Percentiles rank a stretch among this genome's conserved stretches.
Conservation (phyloP, 2,329 filamentous ascomycete species). For the Calonectria hawksworthii region DNA sequence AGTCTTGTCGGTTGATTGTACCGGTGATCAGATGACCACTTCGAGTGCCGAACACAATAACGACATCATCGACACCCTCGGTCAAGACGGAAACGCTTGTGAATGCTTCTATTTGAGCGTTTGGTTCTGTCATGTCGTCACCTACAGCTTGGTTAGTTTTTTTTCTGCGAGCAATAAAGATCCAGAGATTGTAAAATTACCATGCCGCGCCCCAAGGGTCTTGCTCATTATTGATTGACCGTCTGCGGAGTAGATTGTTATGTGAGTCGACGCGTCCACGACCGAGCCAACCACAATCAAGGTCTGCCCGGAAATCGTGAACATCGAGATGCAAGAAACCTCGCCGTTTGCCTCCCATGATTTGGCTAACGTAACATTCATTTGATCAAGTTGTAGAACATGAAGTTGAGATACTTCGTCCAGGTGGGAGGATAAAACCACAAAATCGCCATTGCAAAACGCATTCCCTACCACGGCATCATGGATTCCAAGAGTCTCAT, state of each 20-base stretch:
- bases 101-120: constrained; percentile 55
- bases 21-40: constrained; percentile 65
- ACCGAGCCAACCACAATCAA: constrained; percentile 54
- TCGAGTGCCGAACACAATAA: constrained; percentile 63
- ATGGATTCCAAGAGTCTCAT: neutral
- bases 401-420: constrained; percentile 55
- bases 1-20: constrained; percentile 35
- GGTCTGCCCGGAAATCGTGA: constrained; percentile 41
- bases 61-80: constrained; percentile 42
- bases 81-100: constrained; percentile 59
- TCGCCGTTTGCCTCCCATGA: constrained; percentile 59
- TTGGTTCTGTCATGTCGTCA: neutral
- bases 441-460: constrained; percentile 51
- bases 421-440: constrained; percentile 60
- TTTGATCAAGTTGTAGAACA: constrained; percentile 53
- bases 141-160: constrained; percentile 27
- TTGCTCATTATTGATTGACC: constrained; percentile 40
- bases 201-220: constrained; percentile 22
- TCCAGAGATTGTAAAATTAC: constrained; percentile 23
- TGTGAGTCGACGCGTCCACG: constrained; percentile 47
- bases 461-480: constrained; percentile 58
- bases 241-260: constrained; percentile 50
- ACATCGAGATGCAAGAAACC: constrained; percentile 62
- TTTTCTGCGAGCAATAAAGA: neutral
- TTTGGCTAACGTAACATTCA: constrained; percentile 45